Conservation (phyloP, 495 filamentous ascomycete species). For the Filosporella fistucella region DNA sequence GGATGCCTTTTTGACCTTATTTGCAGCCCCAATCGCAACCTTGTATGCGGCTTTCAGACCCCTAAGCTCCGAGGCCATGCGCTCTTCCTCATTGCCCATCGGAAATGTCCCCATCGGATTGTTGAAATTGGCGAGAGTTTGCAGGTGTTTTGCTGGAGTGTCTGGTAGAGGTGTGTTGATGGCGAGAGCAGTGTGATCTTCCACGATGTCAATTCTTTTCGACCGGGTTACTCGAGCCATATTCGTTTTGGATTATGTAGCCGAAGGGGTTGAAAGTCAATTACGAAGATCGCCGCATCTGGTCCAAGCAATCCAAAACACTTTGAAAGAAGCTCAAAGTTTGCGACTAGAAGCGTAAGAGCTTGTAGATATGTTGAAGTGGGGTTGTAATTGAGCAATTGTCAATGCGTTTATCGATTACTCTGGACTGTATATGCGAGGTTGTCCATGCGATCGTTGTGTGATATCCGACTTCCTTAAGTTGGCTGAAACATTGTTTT, state of each 20-base stretch:
- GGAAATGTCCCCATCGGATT: conserved; percentile 18
- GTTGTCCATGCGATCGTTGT: conserved; percentile 25
- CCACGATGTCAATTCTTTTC: conserved; percentile 17
- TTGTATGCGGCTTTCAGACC: conserved; percentile 22
- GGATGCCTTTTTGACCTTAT: conserved; percentile 23
- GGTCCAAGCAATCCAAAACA: neutral
- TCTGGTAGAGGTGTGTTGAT: conserved; percentile 4
- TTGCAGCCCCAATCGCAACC: conserved; percentile 24
- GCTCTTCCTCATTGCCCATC: conserved; percentile 13
- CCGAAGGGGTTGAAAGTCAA: neutral
- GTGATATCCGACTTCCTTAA: too few species aligned
- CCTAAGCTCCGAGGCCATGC: conserved; percentile 20
- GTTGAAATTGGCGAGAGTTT: conserved; percentile 28
- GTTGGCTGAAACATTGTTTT: conserved; percentile 4
- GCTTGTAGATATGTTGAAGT: conserved; percentile 11
- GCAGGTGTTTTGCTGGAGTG: neutral
- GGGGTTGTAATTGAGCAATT: conserved; percentile 10
- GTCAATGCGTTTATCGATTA: conserved; percentile 23
- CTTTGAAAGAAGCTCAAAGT: too few species aligned
- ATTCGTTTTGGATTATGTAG: conserved; percentile 12
- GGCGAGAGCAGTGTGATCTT: conserved; percentile 19
- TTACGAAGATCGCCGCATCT: neutral
- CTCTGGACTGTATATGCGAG: conserved; percentile 11
- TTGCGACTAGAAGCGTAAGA: neutral
- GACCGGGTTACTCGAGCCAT: conserved; percentile 34